Base-by-base conservation (phyloP, 352 stramenopile genomes). In the Saprolegnia diclina region DNA sequence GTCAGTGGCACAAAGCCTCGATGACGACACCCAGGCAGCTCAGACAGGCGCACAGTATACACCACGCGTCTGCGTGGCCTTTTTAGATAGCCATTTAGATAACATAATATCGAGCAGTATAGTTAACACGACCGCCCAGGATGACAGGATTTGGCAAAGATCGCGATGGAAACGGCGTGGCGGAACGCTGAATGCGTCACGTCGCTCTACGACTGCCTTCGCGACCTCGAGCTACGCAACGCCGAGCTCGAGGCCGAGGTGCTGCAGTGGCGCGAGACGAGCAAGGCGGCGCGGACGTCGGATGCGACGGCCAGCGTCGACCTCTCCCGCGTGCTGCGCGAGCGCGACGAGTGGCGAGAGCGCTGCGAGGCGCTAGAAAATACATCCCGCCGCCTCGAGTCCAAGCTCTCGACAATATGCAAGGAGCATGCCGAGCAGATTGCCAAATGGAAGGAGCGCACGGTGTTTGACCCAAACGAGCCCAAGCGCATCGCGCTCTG, bases 321-420 rank as follows among this genome's bases (percentile, higher is more conserved):
- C 21, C 22, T 69, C 18, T n/a, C 45, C 53, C 46, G 35, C 5
- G 63, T 45, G 6, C n/a, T 69, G 62, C 63, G 63, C 4, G 63
- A 69, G 38, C 63, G 63, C 14, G 63, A 69, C 40, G 63, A 69
- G 32, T 69, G 63, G 63, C 63, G 53, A 29, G 63, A 69, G n/a
- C 63, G 48, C 5, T 69, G 38, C 40, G 24, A 69, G 38, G 44
- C 62, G n/a, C 45, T 48, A 32, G 63, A 69, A 21, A 45, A 69
- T 2, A 53, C 44, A 9, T 54, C 35, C 4, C 44, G 53, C 5
- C 63, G 63, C 14, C 37, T 69, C 11, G 42, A 69, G 22, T 54
- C 48, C 21, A 48, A 29, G 18, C 18, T 69, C 11, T 35, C 46
- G 21, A 22, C 63, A 22, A 69, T 69, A 21, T 7, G 11, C 3